Evolutionary conservation across 148 eudicot species (phyloP).

Genomic region (Rheum nobile): DNA sequence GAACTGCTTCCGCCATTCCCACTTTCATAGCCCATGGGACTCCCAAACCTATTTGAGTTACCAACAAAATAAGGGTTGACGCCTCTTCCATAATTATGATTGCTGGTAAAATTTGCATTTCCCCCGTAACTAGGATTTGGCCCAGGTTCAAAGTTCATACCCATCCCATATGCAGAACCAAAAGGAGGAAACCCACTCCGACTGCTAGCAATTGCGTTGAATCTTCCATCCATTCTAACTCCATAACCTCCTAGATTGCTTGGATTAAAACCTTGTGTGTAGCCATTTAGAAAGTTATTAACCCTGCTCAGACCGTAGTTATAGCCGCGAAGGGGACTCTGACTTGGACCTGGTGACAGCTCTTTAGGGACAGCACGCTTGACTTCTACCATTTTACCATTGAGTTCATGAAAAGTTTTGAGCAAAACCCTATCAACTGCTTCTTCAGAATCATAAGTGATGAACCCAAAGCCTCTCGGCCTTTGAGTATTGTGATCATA

Average conservation of each 20-base stretch:
- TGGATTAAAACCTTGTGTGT: slow-evolving; percentile 41
- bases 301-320: slow-evolving; percentile 37
- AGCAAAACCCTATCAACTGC: slow-evolving; percentile 48
- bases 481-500: slow-evolving; percentile 66
- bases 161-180: slow-evolving; percentile 8
- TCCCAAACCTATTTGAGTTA: slow-evolving; percentile 35
- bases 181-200: slow-evolving; percentile 33
- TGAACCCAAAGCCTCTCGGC: slow-evolving; percentile 68
- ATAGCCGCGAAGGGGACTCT: slow-evolving; percentile 28
- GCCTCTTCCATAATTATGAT: slow-evolving; percentile 37
- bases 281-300: slow-evolving; percentile 37
- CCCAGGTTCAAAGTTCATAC: slow-evolving; percentile 36
- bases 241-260: slow-evolving; percentile 46
- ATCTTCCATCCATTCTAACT: slow-evolving; percentile 48
- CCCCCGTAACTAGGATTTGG: slow-evolving; percentile 30
- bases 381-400: slow-evolving; percentile 63
- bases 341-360: slow-evolving; percentile 44
- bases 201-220: slow-evolving; percentile 28
- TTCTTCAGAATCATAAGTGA: slow-evolving; percentile 60
- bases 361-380: slow-evolving; percentile 71
- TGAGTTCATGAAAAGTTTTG: slow-evolving; percentile 59
- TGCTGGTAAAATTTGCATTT: slow-evolving; percentile 28
- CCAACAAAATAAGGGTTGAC: slow-evolving; percentile 33
- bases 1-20: slow-evolving; percentile 8
- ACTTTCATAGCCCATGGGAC: slow-evolving; percentile 24